Conservation (phyloP, 2,329 filamentous ascomycete genomes). For the Xylariales sp. region DNA sequence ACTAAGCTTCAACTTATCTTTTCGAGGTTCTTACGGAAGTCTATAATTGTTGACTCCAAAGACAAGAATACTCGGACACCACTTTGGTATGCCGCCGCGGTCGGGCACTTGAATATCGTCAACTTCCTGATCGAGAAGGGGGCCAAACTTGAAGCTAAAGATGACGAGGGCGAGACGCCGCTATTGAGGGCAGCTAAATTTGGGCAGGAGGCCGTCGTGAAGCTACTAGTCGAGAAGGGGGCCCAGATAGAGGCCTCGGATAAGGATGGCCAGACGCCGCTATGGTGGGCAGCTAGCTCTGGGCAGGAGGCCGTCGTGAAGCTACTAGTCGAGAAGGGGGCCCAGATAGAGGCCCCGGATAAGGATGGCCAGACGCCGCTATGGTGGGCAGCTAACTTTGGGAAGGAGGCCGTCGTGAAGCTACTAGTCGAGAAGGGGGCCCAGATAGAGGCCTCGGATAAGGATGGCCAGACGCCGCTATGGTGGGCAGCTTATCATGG, state of each 20-base stretch:
- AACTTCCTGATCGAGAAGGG: background rate
- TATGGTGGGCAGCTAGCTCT: background rate
- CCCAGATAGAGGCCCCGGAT: no score
- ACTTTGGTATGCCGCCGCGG: background rate
- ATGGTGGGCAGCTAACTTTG: no score
- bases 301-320: background rate
- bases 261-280: background rate
- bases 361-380: no score
- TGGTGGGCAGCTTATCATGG: no score
- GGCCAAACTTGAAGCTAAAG: background rate
- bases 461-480: no score
- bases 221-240: conserved; percentile 1
- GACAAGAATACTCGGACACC: background rate
- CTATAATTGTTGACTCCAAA: background rate
- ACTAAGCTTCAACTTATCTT: background rate
- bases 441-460: no score
- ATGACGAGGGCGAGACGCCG: background rate
- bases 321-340: no score
- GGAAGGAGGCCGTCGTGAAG: no score
- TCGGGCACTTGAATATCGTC: background rate
- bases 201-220: conserved; percentile 4
- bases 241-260: background rate
- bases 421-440: no score
- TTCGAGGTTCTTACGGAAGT: background rate
- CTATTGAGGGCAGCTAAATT: conserved; percentile 1